Conservation (phyloP, 306 rosid species). For the Vicia sativa region DNA sequence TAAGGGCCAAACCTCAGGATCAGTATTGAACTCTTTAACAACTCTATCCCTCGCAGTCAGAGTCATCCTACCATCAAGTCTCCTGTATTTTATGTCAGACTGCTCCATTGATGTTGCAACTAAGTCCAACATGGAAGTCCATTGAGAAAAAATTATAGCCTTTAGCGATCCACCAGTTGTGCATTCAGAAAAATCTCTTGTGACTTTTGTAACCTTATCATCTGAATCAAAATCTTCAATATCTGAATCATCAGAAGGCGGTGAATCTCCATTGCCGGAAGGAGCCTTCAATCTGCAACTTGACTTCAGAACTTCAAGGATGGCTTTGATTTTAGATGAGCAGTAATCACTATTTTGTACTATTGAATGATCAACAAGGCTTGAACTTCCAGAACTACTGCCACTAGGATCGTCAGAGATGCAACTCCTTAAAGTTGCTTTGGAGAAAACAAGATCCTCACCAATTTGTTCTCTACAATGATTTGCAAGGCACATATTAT, state of each 20-base stretch:
- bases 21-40: conserved; percentile 81
- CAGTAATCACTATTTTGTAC: conserved; percentile 62
- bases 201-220: conserved; percentile 45
- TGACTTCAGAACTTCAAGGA: conserved; percentile 73
- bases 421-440: conserved; percentile 75
- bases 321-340: conserved; percentile 90
- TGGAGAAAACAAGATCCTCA: conserved; percentile 74
- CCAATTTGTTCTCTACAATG: conserved; percentile 73
- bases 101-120: conserved; percentile 63
- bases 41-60: conserved; percentile 76
- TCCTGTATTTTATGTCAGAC: conserved; percentile 60
- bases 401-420: conserved; percentile 61
- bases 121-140: conserved; percentile 96
- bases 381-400: conserved; percentile 47
- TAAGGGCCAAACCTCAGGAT: conserved; percentile 77
- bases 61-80: conserved; percentile 96
- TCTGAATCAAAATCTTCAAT: conserved; percentile 50
- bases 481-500: conserved; percentile 72
- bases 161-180: conserved; percentile 61
- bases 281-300: conserved; percentile 45
- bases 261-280: conserved; percentile 42
- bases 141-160: conserved; percentile 89
- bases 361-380: conserved; percentile 52
- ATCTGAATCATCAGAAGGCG: conserved; percentile 37
- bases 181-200: conserved; percentile 51